Evolutionary conservation across 2,329 filamentous ascomycete species (phyloP).

Genomic region (Pyrenophora teres): DNA sequence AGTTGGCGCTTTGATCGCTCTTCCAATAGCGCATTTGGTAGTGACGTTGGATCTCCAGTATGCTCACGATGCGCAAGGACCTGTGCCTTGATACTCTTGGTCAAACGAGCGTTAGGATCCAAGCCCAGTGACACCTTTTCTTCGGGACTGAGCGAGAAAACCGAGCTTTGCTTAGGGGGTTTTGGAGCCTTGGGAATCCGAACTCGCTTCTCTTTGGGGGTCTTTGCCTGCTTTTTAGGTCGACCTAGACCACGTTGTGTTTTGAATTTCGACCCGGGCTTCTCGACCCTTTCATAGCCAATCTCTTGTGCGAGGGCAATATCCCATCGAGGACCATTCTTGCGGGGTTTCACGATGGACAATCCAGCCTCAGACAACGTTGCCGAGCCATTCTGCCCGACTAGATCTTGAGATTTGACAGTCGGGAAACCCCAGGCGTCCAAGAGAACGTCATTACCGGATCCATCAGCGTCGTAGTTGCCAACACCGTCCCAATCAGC

Average conservation of each 20-base stretch:
- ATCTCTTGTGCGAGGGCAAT: slow-evolving; percentile 27
- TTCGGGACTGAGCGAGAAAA: slow-evolving; percentile 29
- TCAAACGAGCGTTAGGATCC: slow-evolving; percentile 32
- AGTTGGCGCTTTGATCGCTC: slow-evolving; percentile 5
- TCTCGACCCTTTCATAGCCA: slow-evolving; percentile 27
- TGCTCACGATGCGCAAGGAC: slow-evolving; percentile 34
- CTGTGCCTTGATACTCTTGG: slow-evolving; percentile 28
- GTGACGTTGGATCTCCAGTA: slow-evolving; percentile 25
- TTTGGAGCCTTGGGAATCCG: slow-evolving; percentile 1
- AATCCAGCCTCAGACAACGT: slow-evolving; percentile 32
- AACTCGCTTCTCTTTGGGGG: slow-evolving; percentile 1
- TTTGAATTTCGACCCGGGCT: slow-evolving; percentile 5
- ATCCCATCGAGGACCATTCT: slow-evolving; percentile 34
- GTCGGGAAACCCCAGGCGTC: slow-evolving; percentile 40
- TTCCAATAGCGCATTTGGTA: slow-evolving; percentile 27
- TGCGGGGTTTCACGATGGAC: slow-evolving; percentile 24
- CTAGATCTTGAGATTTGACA: slow-evolving; percentile 25
- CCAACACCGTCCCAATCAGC: slow-evolving; percentile 60
- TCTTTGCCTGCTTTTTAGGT: slow-evolving; percentile 5
- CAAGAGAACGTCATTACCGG: slow-evolving; percentile 10
- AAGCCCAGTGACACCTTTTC: slow-evolving; percentile 33
- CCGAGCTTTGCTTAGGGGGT: neutral
- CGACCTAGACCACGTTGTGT: neutral
- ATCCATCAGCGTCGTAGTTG: slow-evolving; percentile 35
- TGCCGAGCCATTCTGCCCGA: slow-evolving; percentile 28